Base-by-base conservation (phyloP, 768 basidiomycete species). In the Mrakia blollopis region DNA sequence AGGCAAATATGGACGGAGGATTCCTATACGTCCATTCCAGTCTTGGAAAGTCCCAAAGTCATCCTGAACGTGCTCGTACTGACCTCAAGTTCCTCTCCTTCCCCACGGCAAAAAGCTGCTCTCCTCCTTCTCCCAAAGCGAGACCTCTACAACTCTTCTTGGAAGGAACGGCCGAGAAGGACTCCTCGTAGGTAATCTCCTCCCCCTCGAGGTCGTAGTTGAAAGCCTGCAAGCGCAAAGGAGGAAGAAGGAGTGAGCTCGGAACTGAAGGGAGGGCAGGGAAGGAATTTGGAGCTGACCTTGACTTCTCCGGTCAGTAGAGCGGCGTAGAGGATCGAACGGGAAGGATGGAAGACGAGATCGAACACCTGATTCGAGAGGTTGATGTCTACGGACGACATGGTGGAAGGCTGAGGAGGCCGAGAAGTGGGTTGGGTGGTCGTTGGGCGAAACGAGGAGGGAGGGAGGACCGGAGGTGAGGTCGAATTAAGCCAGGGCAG, bases 281-380 rank as follows among this genome's bases (percentile, higher is more conserved):
- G 47, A 39, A 52, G 63, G 41, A 44, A 18, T 52, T 25, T 75
- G 23, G 52, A 39, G 37, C 63, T 41, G 10, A 77, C 77, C 73
- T 91, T 92, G 80, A 97, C 85, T 67, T 91, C 87, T 14, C 95
- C 95, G 0, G 91, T 91, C 23, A 98, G 85, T 2, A 96, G 88
- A 37, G 83, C 83, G 4, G 83, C 86, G 83, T 91, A 94, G 5
- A 94, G 88, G n/a, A 89, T 86, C 0, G 89, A 84, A 68, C 87
- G 81, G 7, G 86, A 86, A 0, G 95, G 94, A 80, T 96, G 93
- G 81, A 97, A 98, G 2, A 87, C 88, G 60, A 97, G 85, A 85
- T 96, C 95, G 84, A 96, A 97, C 39, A 94, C 88, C 83, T 96
- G 92, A 11, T 89, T 88, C 68, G 89, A 89, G 63, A 91, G 87